Conservation (phyloP, 768 basidiomycete genomes). For the Saitozyma sp. region DNA sequence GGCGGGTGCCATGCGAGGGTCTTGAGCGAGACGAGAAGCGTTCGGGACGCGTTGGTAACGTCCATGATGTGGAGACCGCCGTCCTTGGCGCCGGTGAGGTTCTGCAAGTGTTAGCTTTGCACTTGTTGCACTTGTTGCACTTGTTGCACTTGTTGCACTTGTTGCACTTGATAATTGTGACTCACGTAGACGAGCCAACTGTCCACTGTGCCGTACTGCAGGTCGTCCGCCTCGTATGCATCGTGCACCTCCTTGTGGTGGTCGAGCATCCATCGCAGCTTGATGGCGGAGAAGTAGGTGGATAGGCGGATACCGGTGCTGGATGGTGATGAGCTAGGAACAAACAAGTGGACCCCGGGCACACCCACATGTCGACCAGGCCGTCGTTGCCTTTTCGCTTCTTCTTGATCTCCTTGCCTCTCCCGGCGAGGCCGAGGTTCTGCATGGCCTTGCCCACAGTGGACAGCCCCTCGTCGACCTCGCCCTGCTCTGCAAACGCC, state of each 20-base stretch:
- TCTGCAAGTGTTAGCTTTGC: slow-evolving; percentile 55
- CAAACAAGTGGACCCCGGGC: not conserved
- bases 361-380: slow-evolving; percentile 45
- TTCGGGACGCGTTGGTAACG: slow-evolving; percentile 93
- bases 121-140: slow-evolving; percentile 2
- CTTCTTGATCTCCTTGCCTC: slow-evolving; percentile 32
- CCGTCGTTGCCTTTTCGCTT: slow-evolving; percentile 45
- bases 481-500: slow-evolving; percentile 41
- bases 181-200: slow-evolving; percentile 90
- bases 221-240: slow-evolving; percentile 76
- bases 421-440: slow-evolving; percentile 32
- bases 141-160: not conserved
- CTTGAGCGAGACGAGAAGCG: slow-evolving; percentile 80
- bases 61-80: slow-evolving; percentile 79
- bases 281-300: slow-evolving; percentile 97
- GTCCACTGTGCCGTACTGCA: slow-evolving; percentile 93
- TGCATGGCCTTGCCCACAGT: slow-evolving; percentile 32
- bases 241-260: slow-evolving; percentile 71
- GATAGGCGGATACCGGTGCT: slow-evolving; percentile 93
- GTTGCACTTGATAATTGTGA: slow-evolving; percentile 12
- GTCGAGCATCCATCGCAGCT: slow-evolving; percentile 95
- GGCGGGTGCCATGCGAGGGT: slow-evolving; percentile 79
- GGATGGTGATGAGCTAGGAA: slow-evolving; percentile 1
- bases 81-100: slow-evolving; percentile 74
- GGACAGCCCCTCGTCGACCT: slow-evolving; percentile 17